Percentiles rank a stretch among this genome's conserved stretches.
These are phyloP conservation scores for Annona squamosa DNA, from an alignment of 164 flowering plant species.

Conservation along the genomic window DNA sequence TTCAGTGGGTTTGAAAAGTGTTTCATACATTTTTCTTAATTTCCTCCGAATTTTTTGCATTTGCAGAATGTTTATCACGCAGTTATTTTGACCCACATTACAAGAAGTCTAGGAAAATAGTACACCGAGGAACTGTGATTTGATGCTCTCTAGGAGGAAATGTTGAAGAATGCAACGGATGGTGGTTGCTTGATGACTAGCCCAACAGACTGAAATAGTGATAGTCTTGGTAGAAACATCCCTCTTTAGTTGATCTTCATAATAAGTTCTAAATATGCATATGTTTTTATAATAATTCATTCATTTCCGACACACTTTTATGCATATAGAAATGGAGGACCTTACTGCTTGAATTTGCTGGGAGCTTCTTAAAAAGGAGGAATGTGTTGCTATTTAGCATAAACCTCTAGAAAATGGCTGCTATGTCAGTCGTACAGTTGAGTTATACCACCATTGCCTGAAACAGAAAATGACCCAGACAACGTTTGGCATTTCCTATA, in stretches of 20 bases:
- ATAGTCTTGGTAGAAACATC: too few species aligned
- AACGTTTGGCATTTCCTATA: conserved; percentile 55
- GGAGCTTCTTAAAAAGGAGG: conserved; percentile 78
- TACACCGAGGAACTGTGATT: too few species aligned
- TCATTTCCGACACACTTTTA: not conserved
- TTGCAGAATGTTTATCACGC: too few species aligned
- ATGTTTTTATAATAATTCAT: not conserved
- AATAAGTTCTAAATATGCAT: not conserved
- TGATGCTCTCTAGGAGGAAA: too few species aligned
- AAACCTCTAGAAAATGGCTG: conserved; percentile 71
- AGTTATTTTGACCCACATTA: too few species aligned
- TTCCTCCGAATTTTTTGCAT: not conserved
- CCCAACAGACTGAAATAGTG: too few species aligned
- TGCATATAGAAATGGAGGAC: conserved; percentile 59
- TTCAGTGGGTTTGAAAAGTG: not conserved
- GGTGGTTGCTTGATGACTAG: too few species aligned
- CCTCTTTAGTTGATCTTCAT: not conserved
- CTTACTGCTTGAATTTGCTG: conserved; percentile 76
- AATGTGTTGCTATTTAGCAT: conserved; percentile 75
- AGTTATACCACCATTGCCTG: conserved; percentile 63
- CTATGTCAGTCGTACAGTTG: conserved; percentile 54
- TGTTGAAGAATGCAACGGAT: too few species aligned
- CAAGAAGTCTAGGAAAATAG: too few species aligned
- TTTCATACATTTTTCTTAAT: too few species aligned
- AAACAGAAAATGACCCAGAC: conserved; percentile 65